Evolutionary conservation across 2,329 filamentous ascomycete species (phyloP).

Genomic region (Rutstroemia sp.): DNA sequence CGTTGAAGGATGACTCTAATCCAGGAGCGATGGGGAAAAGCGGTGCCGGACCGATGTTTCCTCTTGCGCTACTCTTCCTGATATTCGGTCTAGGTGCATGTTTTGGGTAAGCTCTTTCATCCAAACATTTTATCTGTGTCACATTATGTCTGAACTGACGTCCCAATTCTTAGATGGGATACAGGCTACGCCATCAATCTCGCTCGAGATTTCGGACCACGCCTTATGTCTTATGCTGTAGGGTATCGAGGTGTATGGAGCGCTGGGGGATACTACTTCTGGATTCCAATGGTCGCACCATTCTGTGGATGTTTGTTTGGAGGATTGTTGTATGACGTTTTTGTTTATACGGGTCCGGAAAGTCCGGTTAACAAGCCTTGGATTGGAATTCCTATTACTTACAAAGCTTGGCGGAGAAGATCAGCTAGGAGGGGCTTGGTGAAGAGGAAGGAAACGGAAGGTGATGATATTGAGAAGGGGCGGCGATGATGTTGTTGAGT

Average conservation of each 20-base stretch:
- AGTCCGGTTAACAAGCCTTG: constrained; percentile 62
- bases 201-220: constrained; percentile 64
- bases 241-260: constrained; percentile 62
- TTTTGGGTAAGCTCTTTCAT: constrained; percentile 38
- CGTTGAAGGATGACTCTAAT: constrained; percentile 46
- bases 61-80: constrained; percentile 60
- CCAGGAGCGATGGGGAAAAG: constrained; percentile 27
- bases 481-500: not conserved
- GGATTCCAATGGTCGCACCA: constrained; percentile 67
- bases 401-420: constrained; percentile 9
- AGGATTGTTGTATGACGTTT: constrained; percentile 58
- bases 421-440: constrained; percentile 1
- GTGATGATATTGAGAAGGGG: not conserved
- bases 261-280: constrained; percentile 64
- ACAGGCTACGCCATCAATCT: constrained; percentile 71
- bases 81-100: constrained; percentile 67
- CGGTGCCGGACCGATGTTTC: constrained; percentile 39
- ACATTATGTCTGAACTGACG: not conserved
- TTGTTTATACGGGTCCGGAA: constrained; percentile 59
- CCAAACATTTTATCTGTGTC: too few relatives aligned
- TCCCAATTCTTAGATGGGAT: constrained; percentile 46
- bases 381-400: constrained; percentile 41
- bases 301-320: constrained; percentile 58
- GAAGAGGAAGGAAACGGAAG: not conserved
- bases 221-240: constrained; percentile 57